Conservation (phyloP, 495 filamentous ascomycete genomes). For the Penicillium antarcticum region DNA sequence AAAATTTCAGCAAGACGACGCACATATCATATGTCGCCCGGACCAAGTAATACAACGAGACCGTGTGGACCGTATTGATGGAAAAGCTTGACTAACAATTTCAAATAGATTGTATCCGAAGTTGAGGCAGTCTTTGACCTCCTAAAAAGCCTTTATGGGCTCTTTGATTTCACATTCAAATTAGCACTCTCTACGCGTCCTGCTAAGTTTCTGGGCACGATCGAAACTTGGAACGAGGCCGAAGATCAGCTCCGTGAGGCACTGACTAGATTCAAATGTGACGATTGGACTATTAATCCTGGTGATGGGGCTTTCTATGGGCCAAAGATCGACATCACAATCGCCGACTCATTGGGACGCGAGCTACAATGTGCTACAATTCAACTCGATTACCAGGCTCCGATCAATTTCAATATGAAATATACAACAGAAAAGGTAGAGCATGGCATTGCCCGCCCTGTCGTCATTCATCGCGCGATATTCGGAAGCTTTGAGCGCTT, state of each 20-base stretch:
- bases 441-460: slow-evolving; percentile 82
- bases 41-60: too few relatives aligned
- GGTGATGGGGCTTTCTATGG: slow-evolving; percentile 98
- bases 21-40: too few relatives aligned
- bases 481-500: slow-evolving; percentile 93
- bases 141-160: slow-evolving; percentile 74
- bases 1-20: slow-evolving; percentile 92
- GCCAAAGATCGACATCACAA: slow-evolving; percentile 91
- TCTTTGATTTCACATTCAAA: slow-evolving; percentile 91
- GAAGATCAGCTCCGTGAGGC: slow-evolving; percentile 74
- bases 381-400: slow-evolving; percentile 93
- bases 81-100: too few relatives aligned
- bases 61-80: too few relatives aligned
- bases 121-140: slow-evolving; percentile 89
- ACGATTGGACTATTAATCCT: slow-evolving; percentile 82
- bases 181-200: slow-evolving; percentile 92
- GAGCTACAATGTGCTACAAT: slow-evolving; percentile 95
- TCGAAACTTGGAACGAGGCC: slow-evolving; percentile 82
- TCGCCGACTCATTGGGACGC: slow-evolving; percentile 72
- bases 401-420: slow-evolving; percentile 77
- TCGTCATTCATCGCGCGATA: slow-evolving; percentile 97
- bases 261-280: slow-evolving; percentile 72
- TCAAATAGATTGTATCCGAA: slow-evolving; percentile 78
- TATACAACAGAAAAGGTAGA: slow-evolving; percentile 67
- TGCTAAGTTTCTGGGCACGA: slow-evolving; percentile 82